phyloP scores from a whole-genome alignment of 257 asterid species.

The Solanum arcanum region DNA sequence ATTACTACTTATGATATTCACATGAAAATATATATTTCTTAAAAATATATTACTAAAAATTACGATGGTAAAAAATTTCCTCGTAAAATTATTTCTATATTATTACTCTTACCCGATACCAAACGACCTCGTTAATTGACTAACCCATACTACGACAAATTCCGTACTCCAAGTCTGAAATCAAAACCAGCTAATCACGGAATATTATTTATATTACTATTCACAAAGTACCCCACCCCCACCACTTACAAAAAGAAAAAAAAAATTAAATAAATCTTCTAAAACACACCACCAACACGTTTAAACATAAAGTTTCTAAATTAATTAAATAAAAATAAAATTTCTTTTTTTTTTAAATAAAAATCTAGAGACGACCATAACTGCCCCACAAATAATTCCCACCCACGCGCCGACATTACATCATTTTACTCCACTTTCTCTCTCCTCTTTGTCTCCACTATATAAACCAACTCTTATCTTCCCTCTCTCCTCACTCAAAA shows the following conservation, averaged over 20 bases:
- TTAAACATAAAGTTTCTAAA: background rate
- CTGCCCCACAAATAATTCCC: conserved; percentile 14
- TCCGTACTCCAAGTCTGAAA: background rate
- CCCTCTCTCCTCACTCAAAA: background rate
- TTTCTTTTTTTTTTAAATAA: background rate
- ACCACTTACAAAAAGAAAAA: background rate
- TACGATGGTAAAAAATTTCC: no score
- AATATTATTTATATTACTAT: background rate
- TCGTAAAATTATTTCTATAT: no score
- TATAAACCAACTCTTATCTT: background rate
- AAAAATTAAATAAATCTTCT: background rate
- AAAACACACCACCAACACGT: background rate
- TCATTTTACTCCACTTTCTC: background rate
- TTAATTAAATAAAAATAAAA: no score
- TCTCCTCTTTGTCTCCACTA: conserved; percentile 23
- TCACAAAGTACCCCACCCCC: background rate
- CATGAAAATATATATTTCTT: no score
- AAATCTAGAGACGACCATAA: conserved; percentile 28
- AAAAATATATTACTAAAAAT: no score
- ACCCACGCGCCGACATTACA: conserved; percentile 30
- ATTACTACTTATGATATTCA: no score
- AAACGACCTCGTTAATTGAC: background rate
- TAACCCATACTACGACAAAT: background rate
- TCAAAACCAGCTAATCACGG: background rate
- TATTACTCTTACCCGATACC: background rate